Evolutionary conservation across 1,284 basidiomycete species (phyloP).

Genomic region (Malassezia vespertilionis): DNA sequence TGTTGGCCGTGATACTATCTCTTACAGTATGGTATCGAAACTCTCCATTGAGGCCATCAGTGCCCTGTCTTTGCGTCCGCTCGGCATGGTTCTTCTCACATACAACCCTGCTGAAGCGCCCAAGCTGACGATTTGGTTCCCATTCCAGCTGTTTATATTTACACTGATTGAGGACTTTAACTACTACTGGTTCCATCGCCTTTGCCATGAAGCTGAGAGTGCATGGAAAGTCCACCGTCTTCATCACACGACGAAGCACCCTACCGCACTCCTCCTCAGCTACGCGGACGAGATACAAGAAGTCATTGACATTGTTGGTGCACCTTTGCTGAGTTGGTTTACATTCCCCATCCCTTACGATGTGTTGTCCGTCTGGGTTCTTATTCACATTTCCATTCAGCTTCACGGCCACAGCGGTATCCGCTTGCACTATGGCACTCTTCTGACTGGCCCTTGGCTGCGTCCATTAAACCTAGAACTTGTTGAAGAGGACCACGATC

Average conservation of each 20-base stretch:
- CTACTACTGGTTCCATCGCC: slow-evolving; percentile 40
- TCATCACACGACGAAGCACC: slow-evolving; percentile 39
- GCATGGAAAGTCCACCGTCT: slow-evolving; percentile 27
- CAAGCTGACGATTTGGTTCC: slow-evolving; percentile 18
- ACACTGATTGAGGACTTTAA: slow-evolving; percentile 27
- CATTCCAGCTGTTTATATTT: slow-evolving; percentile 21
- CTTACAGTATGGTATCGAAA: slow-evolving; percentile 19
- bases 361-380: slow-evolving; percentile 23
- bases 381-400: slow-evolving; percentile 31
- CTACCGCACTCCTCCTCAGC: slow-evolving; percentile 27
- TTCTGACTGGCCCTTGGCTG: slow-evolving; percentile 28
- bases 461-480: slow-evolving; percentile 28
- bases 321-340: slow-evolving; percentile 27
- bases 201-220: slow-evolving; percentile 27
- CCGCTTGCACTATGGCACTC: slow-evolving; percentile 26
- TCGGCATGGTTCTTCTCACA: slow-evolving; percentile 2
- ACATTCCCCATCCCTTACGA: slow-evolving; percentile 26
- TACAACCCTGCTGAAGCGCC: slow-evolving; percentile 16
- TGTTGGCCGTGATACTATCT: slow-evolving; percentile 25
- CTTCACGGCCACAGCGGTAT: slow-evolving; percentile 36
- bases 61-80: slow-evolving; percentile 8
- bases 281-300: slow-evolving; percentile 38
- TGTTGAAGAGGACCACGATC: slow-evolving; percentile 42
- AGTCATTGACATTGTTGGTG: slow-evolving; percentile 30
- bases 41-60: slow-evolving; percentile 19